Evolutionary conservation across 805 yeast species (phyloP), one percentile per base, ranked within the genome.

Genomic region (Starmerella bombicola): DNA sequence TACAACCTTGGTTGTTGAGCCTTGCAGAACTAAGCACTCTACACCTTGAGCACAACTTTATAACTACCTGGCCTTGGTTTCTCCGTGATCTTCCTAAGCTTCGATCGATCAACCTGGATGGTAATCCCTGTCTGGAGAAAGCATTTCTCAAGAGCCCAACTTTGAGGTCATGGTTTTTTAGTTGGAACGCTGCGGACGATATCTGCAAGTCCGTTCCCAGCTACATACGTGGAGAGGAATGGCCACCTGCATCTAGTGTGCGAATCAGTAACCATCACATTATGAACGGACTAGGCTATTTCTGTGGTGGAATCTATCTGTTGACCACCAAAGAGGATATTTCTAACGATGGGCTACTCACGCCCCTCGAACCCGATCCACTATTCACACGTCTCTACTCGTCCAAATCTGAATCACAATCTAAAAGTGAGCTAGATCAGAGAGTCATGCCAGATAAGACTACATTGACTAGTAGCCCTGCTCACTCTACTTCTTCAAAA

Each of bases 11-110:
- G 47, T 17, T 47, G 1, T 6, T 40, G 9, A 33, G 39, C 12
- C 29, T 46, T 1, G 13, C 10, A 12, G 20, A 38, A 1, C 23
- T 47, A 28, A 17, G 17, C 12, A 29, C 7, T 7, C 28, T 47
- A 2, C 15, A 45, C 26, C 38, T 47, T 4, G 50, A 42, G 15
- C 44, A 47, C 4, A 47, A 47, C 31, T 32, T 24, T 8, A 42
- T 47, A 13, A 30, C 45, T 10, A 47, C 51, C 3, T 47, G 51
- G 51, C 51, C 51, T 3, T 31, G 42, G 24, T 47, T 47, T 18
- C 40, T 47, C n/a, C 5, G 26, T 4, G 16, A 39, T 6, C 28
- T 37, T 5, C 36, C 40, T 1, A 18, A 12, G 7, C 26, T 47
- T 3, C 22, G 38, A 16, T n/a, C 23, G n/a, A 34, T 45, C 2